Percentiles rank a stretch among this genome's conserved stretches.
These are phyloP conservation scores for Cladophialophora yegresii DNA, from an alignment of 2,329 filamentous ascomycete genomes.

Conservation along the genomic window DNA sequence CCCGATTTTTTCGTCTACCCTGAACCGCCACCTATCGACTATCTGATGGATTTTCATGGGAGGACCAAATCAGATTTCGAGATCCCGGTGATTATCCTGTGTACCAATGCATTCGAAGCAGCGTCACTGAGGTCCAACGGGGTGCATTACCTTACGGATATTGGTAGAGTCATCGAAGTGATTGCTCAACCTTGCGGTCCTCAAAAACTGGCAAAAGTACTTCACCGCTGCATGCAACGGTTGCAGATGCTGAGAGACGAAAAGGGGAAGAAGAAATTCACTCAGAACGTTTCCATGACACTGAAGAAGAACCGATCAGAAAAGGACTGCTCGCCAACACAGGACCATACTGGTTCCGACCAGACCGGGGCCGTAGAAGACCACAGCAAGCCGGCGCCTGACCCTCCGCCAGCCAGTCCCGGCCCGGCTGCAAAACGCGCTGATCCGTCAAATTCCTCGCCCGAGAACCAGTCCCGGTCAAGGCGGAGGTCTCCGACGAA, in stretches of 20 bases:
- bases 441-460: background rate
- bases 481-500: background rate
- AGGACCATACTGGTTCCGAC: background rate
- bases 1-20: conserved; percentile 34
- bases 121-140: conserved; percentile 39
- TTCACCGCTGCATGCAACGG: conserved; percentile 36
- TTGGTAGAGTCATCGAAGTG: conserved; percentile 43
- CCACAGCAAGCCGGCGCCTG: background rate
- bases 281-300: conserved; percentile 18
- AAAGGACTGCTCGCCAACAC: background rate
- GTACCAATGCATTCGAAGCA: conserved; percentile 44
- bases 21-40: conserved; percentile 40
- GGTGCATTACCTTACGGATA: conserved; percentile 29
- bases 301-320: background rate
- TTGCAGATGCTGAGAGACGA: conserved; percentile 21
- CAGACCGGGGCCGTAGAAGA: background rate
- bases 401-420: background rate
- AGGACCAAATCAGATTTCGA: conserved; percentile 37
- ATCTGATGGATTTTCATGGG: conserved; percentile 43
- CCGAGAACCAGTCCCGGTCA: background rate
- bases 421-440: background rate
- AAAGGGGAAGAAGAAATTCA: conserved; percentile 1
- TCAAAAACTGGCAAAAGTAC: conserved; percentile 45
- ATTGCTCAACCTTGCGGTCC: conserved; percentile 46
- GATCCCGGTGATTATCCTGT: conserved; percentile 44